Evolutionary conservation across 2,329 filamentous ascomycete species (phyloP).

Genomic region (Neonectria coccinea): DNA sequence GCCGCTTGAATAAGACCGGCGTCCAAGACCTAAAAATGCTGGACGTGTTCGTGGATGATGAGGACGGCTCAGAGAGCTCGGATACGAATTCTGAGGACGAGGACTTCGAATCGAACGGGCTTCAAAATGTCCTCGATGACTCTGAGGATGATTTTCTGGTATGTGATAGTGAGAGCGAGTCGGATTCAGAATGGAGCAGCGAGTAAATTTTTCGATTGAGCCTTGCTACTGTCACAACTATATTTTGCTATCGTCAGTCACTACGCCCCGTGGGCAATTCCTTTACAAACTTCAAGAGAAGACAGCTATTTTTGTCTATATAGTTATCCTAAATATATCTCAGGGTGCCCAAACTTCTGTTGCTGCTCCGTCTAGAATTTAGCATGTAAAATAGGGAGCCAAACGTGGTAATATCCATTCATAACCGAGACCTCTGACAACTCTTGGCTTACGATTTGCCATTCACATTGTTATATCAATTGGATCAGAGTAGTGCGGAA

Average conservation of each 20-base stretch:
- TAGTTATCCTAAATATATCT: not conserved
- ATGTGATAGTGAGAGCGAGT: not conserved
- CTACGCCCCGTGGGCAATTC: not conserved
- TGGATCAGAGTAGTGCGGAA: not conserved
- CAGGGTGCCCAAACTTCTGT: not conserved
- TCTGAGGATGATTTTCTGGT: conserved; percentile 1
- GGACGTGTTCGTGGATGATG: not conserved
- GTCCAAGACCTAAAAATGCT: not conserved
- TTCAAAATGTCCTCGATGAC: not conserved
- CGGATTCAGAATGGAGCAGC: conserved; percentile 3
- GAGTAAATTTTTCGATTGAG: not conserved
- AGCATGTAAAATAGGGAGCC: too few relatives aligned
- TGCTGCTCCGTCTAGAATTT: too few relatives aligned
- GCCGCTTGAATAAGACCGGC: not conserved
- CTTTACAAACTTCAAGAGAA: not conserved
- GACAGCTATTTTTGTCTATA: not conserved
- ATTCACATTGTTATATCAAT: not conserved
- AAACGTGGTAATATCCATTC: not conserved
- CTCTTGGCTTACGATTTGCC: not conserved
- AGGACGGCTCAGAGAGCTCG: not conserved
- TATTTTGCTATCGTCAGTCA: not conserved
- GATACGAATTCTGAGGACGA: not conserved
- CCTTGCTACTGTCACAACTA: not conserved
- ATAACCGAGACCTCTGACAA: not conserved
- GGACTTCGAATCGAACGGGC: not conserved